Evolutionary conservation across 2,329 filamentous ascomycete species (phyloP).

Genomic region (Zymoseptoria passerinii): DNA sequence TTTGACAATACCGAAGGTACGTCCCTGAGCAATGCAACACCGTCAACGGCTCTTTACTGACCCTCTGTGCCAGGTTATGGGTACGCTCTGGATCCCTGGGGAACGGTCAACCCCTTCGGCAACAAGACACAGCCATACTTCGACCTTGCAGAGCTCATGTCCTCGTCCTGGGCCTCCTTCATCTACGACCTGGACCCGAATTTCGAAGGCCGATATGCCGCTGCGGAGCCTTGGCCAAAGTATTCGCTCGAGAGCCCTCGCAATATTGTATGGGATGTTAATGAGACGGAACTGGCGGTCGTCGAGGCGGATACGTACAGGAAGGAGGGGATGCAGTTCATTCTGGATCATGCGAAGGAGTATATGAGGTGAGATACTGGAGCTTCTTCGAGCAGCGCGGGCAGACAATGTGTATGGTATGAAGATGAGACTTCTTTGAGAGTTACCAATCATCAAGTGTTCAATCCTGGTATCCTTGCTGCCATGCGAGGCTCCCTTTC

Average conservation of each 20-base stretch:
- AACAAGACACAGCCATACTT: conserved; percentile 32
- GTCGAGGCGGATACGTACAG: conserved; percentile 39
- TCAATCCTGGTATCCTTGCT: too few relatives aligned
- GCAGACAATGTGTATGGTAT: too few relatives aligned
- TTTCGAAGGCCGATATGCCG: conserved; percentile 17
- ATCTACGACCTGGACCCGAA: conserved; percentile 37
- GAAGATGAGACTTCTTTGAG: too few relatives aligned
- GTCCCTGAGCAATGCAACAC: neutral
- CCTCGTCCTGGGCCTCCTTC: conserved; percentile 39
- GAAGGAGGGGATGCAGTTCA: conserved; percentile 38
- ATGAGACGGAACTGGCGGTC: conserved; percentile 28
- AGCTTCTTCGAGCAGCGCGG: too few relatives aligned
- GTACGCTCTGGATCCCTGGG: conserved; percentile 26
- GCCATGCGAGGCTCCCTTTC: too few relatives aligned
- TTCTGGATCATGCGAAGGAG: conserved; percentile 26
- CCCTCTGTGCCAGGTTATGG: conserved; percentile 30
- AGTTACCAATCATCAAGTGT: too few relatives aligned
- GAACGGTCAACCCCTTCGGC: conserved; percentile 28
- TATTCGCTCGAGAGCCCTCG: conserved; percentile 31
- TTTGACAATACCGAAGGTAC: neutral
- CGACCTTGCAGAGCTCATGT: conserved; percentile 37
- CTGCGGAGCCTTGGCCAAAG: conserved; percentile 31
- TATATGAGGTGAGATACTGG: conserved; percentile 8
- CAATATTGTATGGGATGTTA: conserved; percentile 42
- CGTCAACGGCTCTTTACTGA: neutral